Evolutionary conservation across 192 early-diverging fungal species (phyloP), one percentile per base, ranked within the genome.

Genomic region (Coemansia biformis): DNA sequence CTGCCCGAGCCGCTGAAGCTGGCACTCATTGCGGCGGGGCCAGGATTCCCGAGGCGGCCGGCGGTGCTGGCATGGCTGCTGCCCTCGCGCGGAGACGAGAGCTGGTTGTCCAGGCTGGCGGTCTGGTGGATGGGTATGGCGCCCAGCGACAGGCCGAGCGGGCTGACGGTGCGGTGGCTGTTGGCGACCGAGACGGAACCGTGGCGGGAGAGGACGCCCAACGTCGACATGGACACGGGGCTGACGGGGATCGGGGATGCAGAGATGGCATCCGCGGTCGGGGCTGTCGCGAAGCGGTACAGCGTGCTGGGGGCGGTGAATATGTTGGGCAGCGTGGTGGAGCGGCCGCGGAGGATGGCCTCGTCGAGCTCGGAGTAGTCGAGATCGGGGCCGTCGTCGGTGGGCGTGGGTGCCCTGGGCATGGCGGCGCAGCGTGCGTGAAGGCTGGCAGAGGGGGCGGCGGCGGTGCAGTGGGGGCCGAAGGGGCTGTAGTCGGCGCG

Each of bases 361-460:
- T 73, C 69, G 22, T 73, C 69, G n/a, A 73, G 57, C 57, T 53
- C 57, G 1, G 69, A 43, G 31, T 65, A 73, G 46, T 73, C 69
- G 23, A 59, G 32, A 4, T 72, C 56, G 13, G 24, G 37, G n/a
- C 19, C 12, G 9, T 12, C 12, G 22, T 38, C 30, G 18, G 21
- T 42, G 14, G 17, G 21, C 31, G 16, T 11, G n/a, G n/a, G n/a
- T n/a, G n/a, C n/a, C n/a, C n/a, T n/a, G n/a, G n/a, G n/a, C n/a
- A n/a, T n/a, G n/a, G n/a, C n/a, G n/a, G n/a, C n/a, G n/a, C n/a
- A n/a, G n/a, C n/a, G n/a, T n/a, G n/a, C n/a, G n/a, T n/a, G n/a
- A n/a, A n/a, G n/a, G n/a, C n/a, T n/a, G n/a, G n/a, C n/a, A n/a
- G n/a, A n/a, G n/a, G n/a, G n/a, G n/a, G n/a, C n/a, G n/a, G n/a